A percentile compares a stretch with the other conserved stretches of the same genome.
Evolutionary conservation across 495 filamentous ascomycete genomes (phyloP).

Genomic region (Cladorrhinum samala): DNA sequence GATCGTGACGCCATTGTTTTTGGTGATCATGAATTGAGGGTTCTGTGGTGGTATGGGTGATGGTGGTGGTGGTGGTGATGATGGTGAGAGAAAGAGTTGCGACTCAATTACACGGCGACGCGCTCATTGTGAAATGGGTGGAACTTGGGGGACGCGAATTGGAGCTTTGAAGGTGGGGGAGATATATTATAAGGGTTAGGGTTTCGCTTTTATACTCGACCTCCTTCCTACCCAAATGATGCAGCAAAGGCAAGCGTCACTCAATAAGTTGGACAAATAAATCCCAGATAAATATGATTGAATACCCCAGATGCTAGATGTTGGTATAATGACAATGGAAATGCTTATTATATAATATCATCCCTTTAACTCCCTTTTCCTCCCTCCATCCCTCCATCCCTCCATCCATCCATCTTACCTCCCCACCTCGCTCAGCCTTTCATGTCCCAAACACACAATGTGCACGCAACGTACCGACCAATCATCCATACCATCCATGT

Average conservation of each 20-base stretch:
- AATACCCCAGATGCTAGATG: background rate
- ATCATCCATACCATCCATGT: no score
- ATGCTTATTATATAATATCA: background rate
- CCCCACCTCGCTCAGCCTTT: background rate
- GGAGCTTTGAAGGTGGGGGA: conserved; percentile 2
- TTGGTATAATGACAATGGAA: background rate
- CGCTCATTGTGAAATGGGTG: background rate
- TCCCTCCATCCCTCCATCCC: background rate
- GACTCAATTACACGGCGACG: background rate
- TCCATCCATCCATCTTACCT: background rate
- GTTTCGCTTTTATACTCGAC: background rate
- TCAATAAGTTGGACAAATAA: no score
- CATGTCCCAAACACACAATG: background rate
- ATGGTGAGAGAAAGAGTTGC: background rate
- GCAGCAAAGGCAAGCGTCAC: no score
- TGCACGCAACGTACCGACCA: no score
- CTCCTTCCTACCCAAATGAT: no score
- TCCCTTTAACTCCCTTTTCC: background rate
- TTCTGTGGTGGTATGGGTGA: background rate
- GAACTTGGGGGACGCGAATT: conserved; percentile 4
- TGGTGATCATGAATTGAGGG: background rate
- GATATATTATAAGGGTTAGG: conserved; percentile 10
- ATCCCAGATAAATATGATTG: background rate
- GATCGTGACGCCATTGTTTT: conserved; percentile 43
- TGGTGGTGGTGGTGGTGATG: background rate